phyloP scores from a whole-genome alignment of 768 basidiomycete genomes.

The Trametes punicea region DNA sequence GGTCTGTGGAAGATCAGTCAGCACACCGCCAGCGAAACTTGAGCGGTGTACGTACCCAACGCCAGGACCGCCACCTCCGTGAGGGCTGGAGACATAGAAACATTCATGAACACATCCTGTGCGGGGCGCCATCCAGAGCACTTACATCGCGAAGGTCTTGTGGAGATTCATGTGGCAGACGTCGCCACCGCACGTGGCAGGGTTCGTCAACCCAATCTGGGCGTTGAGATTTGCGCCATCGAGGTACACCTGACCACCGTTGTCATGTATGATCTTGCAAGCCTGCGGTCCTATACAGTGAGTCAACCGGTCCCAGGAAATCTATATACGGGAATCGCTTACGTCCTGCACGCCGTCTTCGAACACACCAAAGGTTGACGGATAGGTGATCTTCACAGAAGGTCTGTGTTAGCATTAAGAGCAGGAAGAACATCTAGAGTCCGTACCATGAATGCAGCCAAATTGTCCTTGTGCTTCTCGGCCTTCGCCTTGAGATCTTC shows the following conservation, averaged over 20 bases:
- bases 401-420: neutral
- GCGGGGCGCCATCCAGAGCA: neutral
- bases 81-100: slow-evolving; percentile 55
- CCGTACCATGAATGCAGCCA: slow-evolving; percentile 93
- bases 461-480: slow-evolving; percentile 82
- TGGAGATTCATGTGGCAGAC: slow-evolving; percentile 98
- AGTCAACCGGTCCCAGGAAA: too few relatives aligned
- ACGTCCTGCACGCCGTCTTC: slow-evolving; percentile 85
- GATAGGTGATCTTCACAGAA: slow-evolving; percentile 77
- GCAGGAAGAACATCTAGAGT: too few relatives aligned
- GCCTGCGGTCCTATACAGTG: slow-evolving; percentile 57
- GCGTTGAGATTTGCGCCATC: slow-evolving; percentile 97
- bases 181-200: slow-evolving; percentile 93
- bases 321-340: too few relatives aligned
- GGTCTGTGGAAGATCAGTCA: slow-evolving; percentile 42
- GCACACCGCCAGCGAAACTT: neutral
- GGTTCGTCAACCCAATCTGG: slow-evolving; percentile 89
- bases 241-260: slow-evolving; percentile 96
- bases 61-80: slow-evolving; percentile 96
- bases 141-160: slow-evolving; percentile 95
- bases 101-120: neutral
- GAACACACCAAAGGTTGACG: slow-evolving; percentile 97
- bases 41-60: slow-evolving; percentile 59
- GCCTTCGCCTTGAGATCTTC: slow-evolving; percentile 84
- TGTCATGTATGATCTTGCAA: slow-evolving; percentile 89